These are phyloP conservation scores for Chalciporus pseudorubinellus DNA, from an alignment of 768 basidiomycete genomes.

Conservation along the genomic window DNA sequence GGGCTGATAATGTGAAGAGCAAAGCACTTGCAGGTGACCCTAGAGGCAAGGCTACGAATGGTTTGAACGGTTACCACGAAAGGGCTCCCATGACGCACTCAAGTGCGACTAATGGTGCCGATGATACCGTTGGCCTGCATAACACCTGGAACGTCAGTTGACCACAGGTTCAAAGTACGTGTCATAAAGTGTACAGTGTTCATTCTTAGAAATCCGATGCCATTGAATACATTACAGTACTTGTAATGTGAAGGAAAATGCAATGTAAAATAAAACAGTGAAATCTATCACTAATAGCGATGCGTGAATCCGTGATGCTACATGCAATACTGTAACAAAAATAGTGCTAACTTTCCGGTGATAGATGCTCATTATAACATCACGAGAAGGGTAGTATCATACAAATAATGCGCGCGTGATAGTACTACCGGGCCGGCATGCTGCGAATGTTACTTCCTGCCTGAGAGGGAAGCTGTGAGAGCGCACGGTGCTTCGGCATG, in stretches of 20 bases:
- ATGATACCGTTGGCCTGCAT: slow-evolving; percentile 78
- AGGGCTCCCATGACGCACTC: slow-evolving; percentile 29
- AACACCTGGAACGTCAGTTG: slow-evolving; percentile 58
- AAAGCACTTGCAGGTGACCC: slow-evolving; percentile 39
- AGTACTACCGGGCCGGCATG: slow-evolving; percentile 22
- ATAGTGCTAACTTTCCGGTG: not conserved
- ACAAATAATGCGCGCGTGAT: not conserved
- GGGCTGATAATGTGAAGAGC: slow-evolving; percentile 78
- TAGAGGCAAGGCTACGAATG: slow-evolving; percentile 33
- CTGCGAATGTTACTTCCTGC: slow-evolving; percentile 17
- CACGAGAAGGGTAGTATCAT: not conserved
- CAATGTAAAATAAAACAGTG: not conserved
- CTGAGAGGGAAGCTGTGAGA: slow-evolving; percentile 51
- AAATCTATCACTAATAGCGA: slow-evolving; percentile 4
- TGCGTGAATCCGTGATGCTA: slow-evolving; percentile 13
- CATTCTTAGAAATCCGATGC: not conserved
- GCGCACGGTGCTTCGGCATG: slow-evolving; percentile 72
- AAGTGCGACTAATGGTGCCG: slow-evolving; percentile 57
- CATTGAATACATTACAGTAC: slow-evolving; percentile 2
- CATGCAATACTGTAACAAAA: slow-evolving; percentile 12
- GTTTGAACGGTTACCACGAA: slow-evolving; percentile 16
- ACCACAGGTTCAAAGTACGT: slow-evolving; percentile 3
- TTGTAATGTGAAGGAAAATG: slow-evolving; percentile 5
- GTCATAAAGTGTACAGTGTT: slow-evolving; percentile 2
- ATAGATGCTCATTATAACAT: slow-evolving; percentile 8